Evolutionary conservation across 129 eudicot genomes (phyloP).

Genomic region (Scalesia atractyloides): DNA sequence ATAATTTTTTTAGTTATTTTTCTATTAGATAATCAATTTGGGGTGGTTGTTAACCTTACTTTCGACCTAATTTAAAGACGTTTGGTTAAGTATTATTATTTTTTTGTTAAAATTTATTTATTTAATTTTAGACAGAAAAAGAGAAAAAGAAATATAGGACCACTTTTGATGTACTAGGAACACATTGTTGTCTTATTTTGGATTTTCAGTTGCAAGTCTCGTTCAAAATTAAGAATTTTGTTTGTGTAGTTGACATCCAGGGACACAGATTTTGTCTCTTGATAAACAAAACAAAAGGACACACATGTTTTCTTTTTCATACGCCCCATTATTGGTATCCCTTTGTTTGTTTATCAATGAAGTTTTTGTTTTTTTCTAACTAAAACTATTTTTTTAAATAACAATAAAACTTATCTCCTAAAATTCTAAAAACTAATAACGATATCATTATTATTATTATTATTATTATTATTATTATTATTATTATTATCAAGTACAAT

Average conservation of each 20-base stretch:
- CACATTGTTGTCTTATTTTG: constrained; percentile 32
- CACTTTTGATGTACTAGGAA: constrained; percentile 29
- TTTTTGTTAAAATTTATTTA: background rate
- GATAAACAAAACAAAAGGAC: constrained; percentile 19
- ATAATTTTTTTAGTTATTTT: background rate
- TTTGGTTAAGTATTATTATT: background rate
- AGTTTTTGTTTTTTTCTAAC: too few species aligned
- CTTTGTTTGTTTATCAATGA: background rate
- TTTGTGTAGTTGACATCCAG: constrained; percentile 15
- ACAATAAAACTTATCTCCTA: too few species aligned
- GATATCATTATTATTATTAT: too few species aligned
- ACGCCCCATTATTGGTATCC: constrained; percentile 7
- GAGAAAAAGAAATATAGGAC: constrained; percentile 13
- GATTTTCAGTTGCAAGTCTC: constrained; percentile 33
- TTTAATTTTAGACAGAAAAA: background rate
- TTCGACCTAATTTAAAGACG: background rate
- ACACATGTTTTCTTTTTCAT: constrained; percentile 14
- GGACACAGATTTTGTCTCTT: constrained; percentile 20
- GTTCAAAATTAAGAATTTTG: constrained; percentile 22
- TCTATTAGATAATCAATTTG: background rate
- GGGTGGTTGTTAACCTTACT: background rate
- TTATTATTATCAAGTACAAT: too few species aligned
- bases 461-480: too few species aligned
- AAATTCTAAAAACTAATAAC: too few species aligned
- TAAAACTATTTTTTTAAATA: too few species aligned